Conservation (phyloP, 164 flowering plant genomes). For the Dillenia suffruticosa region DNA sequence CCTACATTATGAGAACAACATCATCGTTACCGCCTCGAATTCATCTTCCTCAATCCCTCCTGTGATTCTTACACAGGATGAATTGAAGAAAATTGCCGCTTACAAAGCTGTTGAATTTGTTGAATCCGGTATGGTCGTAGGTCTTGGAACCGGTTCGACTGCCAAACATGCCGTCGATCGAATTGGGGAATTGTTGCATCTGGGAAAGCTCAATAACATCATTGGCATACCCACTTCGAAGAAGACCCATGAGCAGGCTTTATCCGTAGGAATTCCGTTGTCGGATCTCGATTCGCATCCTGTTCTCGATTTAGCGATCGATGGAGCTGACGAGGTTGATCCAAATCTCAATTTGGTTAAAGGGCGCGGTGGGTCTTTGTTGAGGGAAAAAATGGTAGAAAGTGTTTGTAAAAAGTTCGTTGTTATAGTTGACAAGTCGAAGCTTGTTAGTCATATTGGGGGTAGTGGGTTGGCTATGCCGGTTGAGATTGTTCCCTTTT, state of each 20-base stretch:
- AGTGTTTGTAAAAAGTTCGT: conserved; percentile 59
- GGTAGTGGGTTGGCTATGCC: conserved; percentile 84
- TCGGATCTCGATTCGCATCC: conserved; percentile 81
- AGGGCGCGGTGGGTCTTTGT: conserved; percentile 87
- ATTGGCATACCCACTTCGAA: conserved; percentile 86
- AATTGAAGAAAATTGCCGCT: conserved; percentile 79
- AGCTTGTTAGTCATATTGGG: conserved; percentile 59
- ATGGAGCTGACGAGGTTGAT: conserved; percentile 97
- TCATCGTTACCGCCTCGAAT: conserved; percentile 12
- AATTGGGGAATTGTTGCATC: conserved; percentile 60
- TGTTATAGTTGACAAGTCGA: conserved; percentile 79
- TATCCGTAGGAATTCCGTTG: conserved; percentile 65
- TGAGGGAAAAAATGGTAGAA: conserved; percentile 91
- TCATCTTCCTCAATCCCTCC: conserved; percentile 18
- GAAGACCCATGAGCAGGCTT: conserved; percentile 68
- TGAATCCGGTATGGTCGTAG: conserved; percentile 89
- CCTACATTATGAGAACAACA: conserved; percentile 25
- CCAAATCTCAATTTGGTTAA: conserved; percentile 71
- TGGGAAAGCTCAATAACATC: conserved; percentile 65
- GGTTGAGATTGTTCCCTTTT: conserved; percentile 77
- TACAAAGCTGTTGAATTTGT: conserved; percentile 87
- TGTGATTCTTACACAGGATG: conserved; percentile 59
- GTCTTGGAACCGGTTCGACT: conserved; percentile 97
- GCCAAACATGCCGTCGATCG: conserved; percentile 69
- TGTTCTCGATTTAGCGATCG: conserved; percentile 71